Percentiles rank a stretch among this genome's conserved stretches.
Conservation (phyloP, 352 stramenopile genomes). For the Pilasporangium apinafurcum region DNA sequence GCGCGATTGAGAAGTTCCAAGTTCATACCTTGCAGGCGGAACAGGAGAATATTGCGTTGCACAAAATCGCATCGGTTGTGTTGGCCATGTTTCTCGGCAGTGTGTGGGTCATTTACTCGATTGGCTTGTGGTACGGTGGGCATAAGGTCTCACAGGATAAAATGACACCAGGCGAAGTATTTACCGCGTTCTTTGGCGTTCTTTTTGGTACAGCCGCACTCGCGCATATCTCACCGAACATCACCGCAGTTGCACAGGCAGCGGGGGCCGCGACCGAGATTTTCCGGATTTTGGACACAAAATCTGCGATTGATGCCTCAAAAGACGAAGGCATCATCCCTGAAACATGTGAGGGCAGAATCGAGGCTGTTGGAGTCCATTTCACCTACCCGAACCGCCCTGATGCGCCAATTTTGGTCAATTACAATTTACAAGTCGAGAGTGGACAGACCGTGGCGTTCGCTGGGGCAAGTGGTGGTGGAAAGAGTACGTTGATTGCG, state of each 20-base stretch:
- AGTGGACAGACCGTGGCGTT: slow-evolving; percentile 81
- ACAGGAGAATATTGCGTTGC: slow-evolving; percentile 23
- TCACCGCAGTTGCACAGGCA: slow-evolving; percentile 29
- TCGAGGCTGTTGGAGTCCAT: slow-evolving; percentile 50
- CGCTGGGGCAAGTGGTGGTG: slow-evolving; percentile 80
- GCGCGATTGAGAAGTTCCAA: slow-evolving; percentile 24
- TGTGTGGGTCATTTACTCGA: slow-evolving; percentile 42
- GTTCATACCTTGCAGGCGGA: slow-evolving; percentile 18
- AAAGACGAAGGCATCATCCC: slow-evolving; percentile 29
- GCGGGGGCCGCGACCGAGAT: slow-evolving; percentile 23
- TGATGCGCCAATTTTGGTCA: slow-evolving; percentile 54
- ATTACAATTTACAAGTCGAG: slow-evolving; percentile 67
- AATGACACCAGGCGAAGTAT: slow-evolving; percentile 25
- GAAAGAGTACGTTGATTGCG: slow-evolving; percentile 80
- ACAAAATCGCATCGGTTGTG: slow-evolving; percentile 21
- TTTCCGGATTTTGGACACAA: slow-evolving; percentile 40
- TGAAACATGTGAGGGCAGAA: slow-evolving; percentile 22
- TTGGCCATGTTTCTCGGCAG: slow-evolving; percentile 29
- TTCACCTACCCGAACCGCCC: slow-evolving; percentile 81
- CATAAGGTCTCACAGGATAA: slow-evolving; percentile 25
- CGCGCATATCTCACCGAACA: slow-evolving; percentile 37
- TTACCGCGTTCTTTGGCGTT: slow-evolving; percentile 39
- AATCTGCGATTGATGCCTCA: slow-evolving; percentile 39
- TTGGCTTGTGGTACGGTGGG: slow-evolving; percentile 50
- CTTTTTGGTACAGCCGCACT: slow-evolving; percentile 29